These are phyloP conservation scores for Tetracentron sinense DNA, from an alignment of 164 flowering plant species.

Conservation along the genomic window DNA sequence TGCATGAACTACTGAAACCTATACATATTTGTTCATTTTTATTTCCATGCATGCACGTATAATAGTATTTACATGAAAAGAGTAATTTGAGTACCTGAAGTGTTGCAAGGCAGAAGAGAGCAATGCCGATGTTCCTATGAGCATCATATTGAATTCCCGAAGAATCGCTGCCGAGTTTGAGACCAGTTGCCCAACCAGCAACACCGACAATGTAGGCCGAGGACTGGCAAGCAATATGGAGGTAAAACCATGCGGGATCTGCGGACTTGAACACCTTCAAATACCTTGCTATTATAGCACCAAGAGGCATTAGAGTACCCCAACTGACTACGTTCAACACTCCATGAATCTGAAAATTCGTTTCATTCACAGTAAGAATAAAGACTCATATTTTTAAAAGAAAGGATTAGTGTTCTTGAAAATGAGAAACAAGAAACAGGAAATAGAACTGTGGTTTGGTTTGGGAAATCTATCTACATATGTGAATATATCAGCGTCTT, in stretches of 20 bases:
- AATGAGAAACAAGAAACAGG: too few relatives aligned
- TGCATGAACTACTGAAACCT: too few relatives aligned
- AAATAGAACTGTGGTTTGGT: too few relatives aligned
- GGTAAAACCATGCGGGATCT: constrained; percentile 70
- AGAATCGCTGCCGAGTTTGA: constrained; percentile 47
- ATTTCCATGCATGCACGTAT: too few relatives aligned
- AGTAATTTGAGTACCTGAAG: constrained; percentile 40
- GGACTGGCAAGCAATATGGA: constrained; percentile 47
- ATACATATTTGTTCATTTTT: too few relatives aligned
- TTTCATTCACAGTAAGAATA: not conserved
- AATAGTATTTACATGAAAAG: not conserved
- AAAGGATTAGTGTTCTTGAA: too few relatives aligned
- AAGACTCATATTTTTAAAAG: not conserved
- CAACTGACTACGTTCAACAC: constrained; percentile 6
- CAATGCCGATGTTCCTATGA: constrained; percentile 52
- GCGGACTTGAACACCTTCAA: constrained; percentile 63
- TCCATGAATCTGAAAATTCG: constrained; percentile 6
- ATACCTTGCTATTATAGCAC: constrained; percentile 77
- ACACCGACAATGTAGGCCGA: constrained; percentile 55
- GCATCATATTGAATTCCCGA: constrained; percentile 21
- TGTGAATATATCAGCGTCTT: too few relatives aligned
- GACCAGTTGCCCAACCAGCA: constrained; percentile 63
- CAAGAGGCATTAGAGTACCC: constrained; percentile 28
- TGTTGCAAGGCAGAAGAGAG: constrained; percentile 48
- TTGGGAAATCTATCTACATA: not conserved